phyloP scores from a whole-genome alignment of 495 filamentous ascomycete species.

The Aspergillus avenaceus region DNA sequence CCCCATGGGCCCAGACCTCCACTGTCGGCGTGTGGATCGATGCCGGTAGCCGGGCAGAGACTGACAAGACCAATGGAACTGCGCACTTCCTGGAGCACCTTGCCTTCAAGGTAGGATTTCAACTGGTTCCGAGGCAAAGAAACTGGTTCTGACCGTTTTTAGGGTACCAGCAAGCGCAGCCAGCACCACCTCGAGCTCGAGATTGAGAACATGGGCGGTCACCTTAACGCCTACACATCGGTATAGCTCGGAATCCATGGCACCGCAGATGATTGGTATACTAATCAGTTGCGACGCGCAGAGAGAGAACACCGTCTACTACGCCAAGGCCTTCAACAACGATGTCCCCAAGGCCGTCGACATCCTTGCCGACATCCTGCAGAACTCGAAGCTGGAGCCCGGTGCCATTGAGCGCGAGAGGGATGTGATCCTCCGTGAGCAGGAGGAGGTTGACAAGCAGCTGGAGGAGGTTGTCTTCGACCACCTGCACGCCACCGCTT shows the following conservation, averaged over 20 bases:
- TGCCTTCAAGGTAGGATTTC: conserved; percentile 82
- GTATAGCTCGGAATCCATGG: conserved; percentile 53
- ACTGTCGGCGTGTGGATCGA: conserved; percentile 99
- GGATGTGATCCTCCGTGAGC: conserved; percentile 96
- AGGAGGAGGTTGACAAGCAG: conserved; percentile 99
- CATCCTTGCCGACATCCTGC: conserved; percentile 97
- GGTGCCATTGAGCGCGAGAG: conserved; percentile 93
- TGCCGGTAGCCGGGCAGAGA: conserved; percentile 96
- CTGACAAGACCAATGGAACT: conserved; percentile 96
- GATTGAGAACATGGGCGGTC: conserved; percentile 99
- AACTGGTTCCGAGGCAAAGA: neutral
- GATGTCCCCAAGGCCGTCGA: conserved; percentile 94
- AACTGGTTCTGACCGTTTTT: conserved; percentile 26
- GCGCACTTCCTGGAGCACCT: conserved; percentile 99
- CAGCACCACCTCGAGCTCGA: conserved; percentile 98
- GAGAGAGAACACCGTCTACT: conserved; percentile 99
- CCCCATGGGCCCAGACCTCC: conserved; percentile 96
- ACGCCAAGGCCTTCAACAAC: conserved; percentile 96
- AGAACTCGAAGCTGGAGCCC: conserved; percentile 95
- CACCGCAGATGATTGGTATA: neutral
- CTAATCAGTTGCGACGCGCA: conserved; percentile 41
- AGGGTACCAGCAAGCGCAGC: conserved; percentile 88
- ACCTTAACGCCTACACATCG: conserved; percentile 99
- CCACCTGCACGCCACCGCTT: conserved; percentile 97
- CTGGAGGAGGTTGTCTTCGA: conserved; percentile 99